Percentiles rank a stretch among this genome's conserved stretches.
phyloP scores from a whole-genome alignment of 306 rosid species.

The Mimosa bimucronata region DNA sequence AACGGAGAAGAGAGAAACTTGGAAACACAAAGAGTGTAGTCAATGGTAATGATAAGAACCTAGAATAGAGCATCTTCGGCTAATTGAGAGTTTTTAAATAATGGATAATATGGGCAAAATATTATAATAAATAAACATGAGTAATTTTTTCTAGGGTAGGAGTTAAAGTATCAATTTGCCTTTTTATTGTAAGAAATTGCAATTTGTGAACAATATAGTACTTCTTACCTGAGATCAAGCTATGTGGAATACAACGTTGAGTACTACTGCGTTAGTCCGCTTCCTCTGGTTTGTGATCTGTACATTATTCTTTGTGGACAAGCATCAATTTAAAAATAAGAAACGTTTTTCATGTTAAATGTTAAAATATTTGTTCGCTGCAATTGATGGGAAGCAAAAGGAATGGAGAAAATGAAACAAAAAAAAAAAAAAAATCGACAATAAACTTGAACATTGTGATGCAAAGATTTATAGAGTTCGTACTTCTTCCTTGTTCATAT shows the following conservation, averaged over 20 bases:
- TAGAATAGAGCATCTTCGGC: constrained; percentile 34
- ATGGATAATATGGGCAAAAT: background rate
- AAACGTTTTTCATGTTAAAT: background rate
- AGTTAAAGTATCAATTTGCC: background rate
- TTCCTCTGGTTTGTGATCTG: background rate
- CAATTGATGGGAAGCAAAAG: background rate
- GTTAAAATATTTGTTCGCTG: background rate
- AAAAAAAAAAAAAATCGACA: background rate
- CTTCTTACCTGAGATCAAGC: background rate
- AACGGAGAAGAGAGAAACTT: constrained; percentile 11
- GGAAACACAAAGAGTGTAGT: constrained; percentile 35
- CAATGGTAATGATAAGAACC: constrained; percentile 42
- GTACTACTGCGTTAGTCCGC: background rate
- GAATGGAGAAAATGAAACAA: background rate
- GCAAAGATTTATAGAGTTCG: background rate
- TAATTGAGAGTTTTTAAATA: background rate
- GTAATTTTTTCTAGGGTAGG: background rate
- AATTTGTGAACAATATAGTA: background rate
- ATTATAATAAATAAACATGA: background rate
- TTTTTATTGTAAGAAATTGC: background rate
- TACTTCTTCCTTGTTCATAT: too few species aligned
- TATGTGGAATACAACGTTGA: background rate
- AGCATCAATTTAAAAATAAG: background rate
- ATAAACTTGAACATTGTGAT: background rate
- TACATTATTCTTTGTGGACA: background rate